Conservation (phyloP, 2,329 filamentous ascomycete genomes). For the Triangularia verruculosa region DNA sequence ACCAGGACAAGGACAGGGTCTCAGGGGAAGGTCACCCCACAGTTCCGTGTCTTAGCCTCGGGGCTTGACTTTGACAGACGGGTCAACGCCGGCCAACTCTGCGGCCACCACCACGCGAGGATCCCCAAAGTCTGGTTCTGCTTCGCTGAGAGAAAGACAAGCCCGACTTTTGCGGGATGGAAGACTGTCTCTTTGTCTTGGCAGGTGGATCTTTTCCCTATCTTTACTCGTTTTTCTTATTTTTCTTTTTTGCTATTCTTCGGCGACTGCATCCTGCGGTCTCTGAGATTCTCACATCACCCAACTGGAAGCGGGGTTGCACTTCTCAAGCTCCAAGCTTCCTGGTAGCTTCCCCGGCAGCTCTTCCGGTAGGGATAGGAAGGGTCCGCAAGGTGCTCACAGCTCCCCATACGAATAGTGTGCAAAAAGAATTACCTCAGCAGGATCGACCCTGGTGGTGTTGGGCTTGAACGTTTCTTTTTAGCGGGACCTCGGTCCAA, state of each 20-base stretch:
- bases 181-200: not conserved
- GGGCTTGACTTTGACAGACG: not conserved
- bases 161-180: not conserved
- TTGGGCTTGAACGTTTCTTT: not conserved
- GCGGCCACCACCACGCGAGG: not conserved
- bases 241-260: not conserved
- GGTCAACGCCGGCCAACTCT: not conserved
- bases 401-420: not conserved
- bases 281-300: not conserved
- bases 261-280: not conserved
- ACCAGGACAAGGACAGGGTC: not conserved
- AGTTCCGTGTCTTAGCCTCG: slow-evolving; percentile 1
- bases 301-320: not conserved
- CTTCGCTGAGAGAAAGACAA: not conserved
- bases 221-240: not conserved
- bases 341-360: not conserved
- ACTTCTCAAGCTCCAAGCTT: not conserved
- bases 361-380: slow-evolving; percentile 1
- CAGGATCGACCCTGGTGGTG: slow-evolving; percentile 5
- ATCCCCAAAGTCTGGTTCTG: not conserved
- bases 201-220: not conserved
- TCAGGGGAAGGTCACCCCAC: not conserved
- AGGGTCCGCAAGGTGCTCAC: not conserved
- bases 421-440: slow-evolving; percentile 10
- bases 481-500: not conserved